phyloP scores from a whole-genome alignment of 768 basidiomycete species.

The Clitopilus passeckerianus region DNA sequence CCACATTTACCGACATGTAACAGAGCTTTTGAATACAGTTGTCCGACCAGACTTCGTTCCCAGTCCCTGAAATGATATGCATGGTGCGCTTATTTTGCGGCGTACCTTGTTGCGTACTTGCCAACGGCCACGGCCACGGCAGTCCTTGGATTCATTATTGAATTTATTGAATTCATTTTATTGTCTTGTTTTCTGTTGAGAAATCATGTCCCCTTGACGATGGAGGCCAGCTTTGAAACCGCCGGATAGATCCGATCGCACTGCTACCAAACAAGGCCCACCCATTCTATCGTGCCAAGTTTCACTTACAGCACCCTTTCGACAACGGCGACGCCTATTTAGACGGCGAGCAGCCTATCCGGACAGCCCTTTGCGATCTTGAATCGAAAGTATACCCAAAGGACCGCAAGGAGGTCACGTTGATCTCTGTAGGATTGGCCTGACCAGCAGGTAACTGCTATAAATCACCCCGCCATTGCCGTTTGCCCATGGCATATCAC shows the following conservation, averaged over 20 bases:
- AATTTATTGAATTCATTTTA: not conserved
- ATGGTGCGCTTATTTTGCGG: too few species aligned
- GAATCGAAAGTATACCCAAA: not conserved
- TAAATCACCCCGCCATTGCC: not conserved
- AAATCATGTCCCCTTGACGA: not conserved
- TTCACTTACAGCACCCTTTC: not conserved
- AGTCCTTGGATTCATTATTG: not conserved
- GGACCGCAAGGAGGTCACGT: not conserved
- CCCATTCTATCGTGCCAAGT: not conserved
- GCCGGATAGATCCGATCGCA: not conserved
- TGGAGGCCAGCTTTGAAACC: not conserved
- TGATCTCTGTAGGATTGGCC: not conserved
- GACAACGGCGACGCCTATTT: not conserved
- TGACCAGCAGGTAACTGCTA: not conserved
- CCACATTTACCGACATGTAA: too few species aligned
- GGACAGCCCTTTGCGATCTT: not conserved
- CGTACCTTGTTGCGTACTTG: too few species aligned
- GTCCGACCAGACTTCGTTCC: too few species aligned
- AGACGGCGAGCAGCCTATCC: not conserved
- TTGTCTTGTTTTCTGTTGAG: not conserved
- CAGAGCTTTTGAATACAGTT: too few species aligned
- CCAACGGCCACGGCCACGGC: too few species aligned
- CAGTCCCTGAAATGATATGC: too few species aligned
- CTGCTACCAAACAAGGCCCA: not conserved
- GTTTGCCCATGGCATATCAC: slow-evolving; percentile 28